These are phyloP conservation scores for Chrysopogon serrulatus DNA, from an alignment of 176 grass and related monocot species.

Conservation along the genomic window DNA sequence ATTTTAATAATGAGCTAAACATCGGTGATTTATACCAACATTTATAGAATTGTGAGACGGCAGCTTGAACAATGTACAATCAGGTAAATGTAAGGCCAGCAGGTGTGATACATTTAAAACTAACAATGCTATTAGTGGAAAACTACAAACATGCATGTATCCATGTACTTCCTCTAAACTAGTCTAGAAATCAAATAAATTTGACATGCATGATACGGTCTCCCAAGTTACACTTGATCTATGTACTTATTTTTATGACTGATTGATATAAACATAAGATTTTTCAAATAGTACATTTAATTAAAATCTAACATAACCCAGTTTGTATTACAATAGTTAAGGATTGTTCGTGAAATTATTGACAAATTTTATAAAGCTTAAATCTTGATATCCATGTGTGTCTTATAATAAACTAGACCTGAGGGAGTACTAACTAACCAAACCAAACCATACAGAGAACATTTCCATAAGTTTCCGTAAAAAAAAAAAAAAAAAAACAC, in stretches of 20 bases:
- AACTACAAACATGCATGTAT: too few relatives aligned
- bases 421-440: neutral
- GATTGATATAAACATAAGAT: neutral
- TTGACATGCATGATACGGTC: too few relatives aligned
- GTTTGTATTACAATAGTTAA: neutral
- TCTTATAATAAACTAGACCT: too few relatives aligned
- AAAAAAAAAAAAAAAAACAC: neutral
- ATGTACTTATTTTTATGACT: too few relatives aligned
- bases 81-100: neutral
- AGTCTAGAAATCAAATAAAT: too few relatives aligned
- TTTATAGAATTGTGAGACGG: neutral
- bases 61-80: neutral
- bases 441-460: neutral
- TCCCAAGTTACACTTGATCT: too few relatives aligned
- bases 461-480: neutral
- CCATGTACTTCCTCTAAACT: too few relatives aligned
- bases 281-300: neutral
- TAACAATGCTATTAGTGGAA: neutral
- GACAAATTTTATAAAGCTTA: neutral
- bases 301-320: accelerated
- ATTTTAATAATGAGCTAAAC: neutral
- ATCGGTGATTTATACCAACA: neutral
- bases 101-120: neutral
- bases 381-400: neutral
- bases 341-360: neutral